Conservation (phyloP, 352 stramenopile species). For the Pythium coloratum region DNA sequence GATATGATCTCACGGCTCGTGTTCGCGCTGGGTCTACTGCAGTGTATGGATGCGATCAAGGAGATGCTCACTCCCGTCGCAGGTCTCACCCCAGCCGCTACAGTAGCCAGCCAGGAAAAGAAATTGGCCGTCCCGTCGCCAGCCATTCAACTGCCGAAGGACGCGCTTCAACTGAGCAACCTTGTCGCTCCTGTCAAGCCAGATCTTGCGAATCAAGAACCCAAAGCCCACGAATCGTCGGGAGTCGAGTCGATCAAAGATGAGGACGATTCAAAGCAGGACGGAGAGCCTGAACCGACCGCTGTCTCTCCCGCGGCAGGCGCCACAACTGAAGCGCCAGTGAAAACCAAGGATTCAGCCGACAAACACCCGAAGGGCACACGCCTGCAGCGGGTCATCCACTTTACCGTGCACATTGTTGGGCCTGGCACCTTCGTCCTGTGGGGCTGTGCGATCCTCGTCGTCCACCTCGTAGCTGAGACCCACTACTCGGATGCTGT, state of each 20-base stretch:
- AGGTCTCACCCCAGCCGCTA: background rate
- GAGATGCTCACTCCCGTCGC: background rate
- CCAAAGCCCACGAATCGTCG: background rate
- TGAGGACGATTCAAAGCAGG: background rate
- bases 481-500: background rate
- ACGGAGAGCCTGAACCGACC: background rate
- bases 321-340: too few relatives aligned
- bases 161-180: too few relatives aligned
- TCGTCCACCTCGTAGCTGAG: conserved; percentile 17
- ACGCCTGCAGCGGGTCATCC: background rate
- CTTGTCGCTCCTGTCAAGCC: too few relatives aligned
- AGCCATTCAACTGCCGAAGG: background rate
- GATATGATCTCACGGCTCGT: conserved; percentile 7
- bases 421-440: conserved; percentile 10
- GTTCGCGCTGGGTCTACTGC: conserved; percentile 1
- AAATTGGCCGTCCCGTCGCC: too few relatives aligned
- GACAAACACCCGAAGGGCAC: background rate
- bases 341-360: background rate
- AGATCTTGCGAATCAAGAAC: too few relatives aligned
- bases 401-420: background rate
- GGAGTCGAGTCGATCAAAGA: background rate
- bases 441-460: conserved; percentile 11
- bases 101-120: background rate
- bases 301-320: too few relatives aligned
- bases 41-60: conserved; percentile 13